phyloP scores from a whole-genome alignment of 2,329 filamentous ascomycete species.

The Monilinia aucupariae region DNA sequence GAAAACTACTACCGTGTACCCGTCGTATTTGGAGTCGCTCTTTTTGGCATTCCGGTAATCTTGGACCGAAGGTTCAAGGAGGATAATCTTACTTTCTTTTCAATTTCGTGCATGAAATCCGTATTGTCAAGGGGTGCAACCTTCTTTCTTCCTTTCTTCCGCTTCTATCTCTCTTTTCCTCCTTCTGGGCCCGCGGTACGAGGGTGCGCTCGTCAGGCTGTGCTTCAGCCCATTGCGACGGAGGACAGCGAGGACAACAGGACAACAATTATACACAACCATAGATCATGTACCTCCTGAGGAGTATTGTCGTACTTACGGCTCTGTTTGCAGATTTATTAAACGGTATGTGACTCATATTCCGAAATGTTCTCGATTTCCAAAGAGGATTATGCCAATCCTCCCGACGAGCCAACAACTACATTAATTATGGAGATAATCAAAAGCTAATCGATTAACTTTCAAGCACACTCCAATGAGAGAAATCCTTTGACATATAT shows the following conservation, averaged over 20 bases:
- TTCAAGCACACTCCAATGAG: slow-evolving; percentile 61
- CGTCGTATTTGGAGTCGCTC: neutral
- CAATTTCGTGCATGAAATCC: neutral
- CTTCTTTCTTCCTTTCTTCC: neutral
- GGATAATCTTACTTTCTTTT: neutral
- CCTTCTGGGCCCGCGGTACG: neutral
- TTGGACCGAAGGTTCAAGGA: too few relatives aligned
- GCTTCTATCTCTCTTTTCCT: neutral
- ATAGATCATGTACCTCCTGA: slow-evolving; percentile 28
- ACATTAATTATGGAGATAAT: slow-evolving; percentile 7
- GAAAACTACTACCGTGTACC: too few relatives aligned
- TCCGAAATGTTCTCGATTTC: neutral
- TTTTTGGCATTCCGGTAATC: too few relatives aligned
- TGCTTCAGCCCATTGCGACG: slow-evolving; percentile 7
- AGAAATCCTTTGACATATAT: slow-evolving; percentile 74
- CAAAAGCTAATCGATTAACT: slow-evolving; percentile 15
- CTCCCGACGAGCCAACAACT: neutral
- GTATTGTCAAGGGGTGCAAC: neutral
- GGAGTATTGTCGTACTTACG: slow-evolving; percentile 26
- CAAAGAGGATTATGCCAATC: neutral
- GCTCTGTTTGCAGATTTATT: slow-evolving; percentile 23
- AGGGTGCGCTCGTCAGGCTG: neutral
- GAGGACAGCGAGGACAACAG: neutral
- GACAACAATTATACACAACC: slow-evolving; percentile 4
- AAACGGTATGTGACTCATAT: neutral